These are phyloP conservation scores for Blastosporella zonata DNA, from an alignment of 1,284 basidiomycete genomes.

Conservation along the genomic window DNA sequence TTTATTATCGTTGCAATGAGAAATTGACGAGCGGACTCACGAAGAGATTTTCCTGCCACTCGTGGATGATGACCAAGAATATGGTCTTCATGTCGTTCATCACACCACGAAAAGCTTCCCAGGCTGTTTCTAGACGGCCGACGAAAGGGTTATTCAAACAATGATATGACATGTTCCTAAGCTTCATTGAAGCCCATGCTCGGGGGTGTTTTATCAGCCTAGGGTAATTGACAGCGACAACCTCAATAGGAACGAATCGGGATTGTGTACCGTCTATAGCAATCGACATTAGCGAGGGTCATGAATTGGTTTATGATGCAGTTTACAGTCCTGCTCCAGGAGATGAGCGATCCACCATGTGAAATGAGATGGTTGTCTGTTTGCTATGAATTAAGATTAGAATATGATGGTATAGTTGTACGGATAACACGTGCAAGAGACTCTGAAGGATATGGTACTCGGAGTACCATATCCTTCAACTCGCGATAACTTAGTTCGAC, in stretches of 20 bases:
- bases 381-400: background rate
- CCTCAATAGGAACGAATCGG: background rate
- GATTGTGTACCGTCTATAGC: background rate
- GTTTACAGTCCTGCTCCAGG: background rate
- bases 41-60: background rate
- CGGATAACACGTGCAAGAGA: too few species aligned
- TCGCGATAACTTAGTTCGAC: background rate
- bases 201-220: background rate
- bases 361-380: background rate
- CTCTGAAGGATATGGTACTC: too few species aligned
- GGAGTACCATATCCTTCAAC: background rate
- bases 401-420: too few species aligned
- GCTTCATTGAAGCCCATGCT: background rate
- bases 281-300: background rate
- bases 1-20: background rate
- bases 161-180: background rate
- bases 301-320: background rate
- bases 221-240: background rate
- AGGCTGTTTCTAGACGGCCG: background rate
- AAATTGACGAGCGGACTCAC: background rate
- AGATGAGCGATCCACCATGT: background rate
- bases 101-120: background rate
- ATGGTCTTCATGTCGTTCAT: background rate
- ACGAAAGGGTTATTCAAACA: background rate
- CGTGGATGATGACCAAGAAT: background rate